A percentile compares a stretch with the other conserved stretches of the same genome.
Evolutionary conservation across 225 moss, liverwort and hornwort species (phyloP).

Genomic region (Asterella californica): DNA sequence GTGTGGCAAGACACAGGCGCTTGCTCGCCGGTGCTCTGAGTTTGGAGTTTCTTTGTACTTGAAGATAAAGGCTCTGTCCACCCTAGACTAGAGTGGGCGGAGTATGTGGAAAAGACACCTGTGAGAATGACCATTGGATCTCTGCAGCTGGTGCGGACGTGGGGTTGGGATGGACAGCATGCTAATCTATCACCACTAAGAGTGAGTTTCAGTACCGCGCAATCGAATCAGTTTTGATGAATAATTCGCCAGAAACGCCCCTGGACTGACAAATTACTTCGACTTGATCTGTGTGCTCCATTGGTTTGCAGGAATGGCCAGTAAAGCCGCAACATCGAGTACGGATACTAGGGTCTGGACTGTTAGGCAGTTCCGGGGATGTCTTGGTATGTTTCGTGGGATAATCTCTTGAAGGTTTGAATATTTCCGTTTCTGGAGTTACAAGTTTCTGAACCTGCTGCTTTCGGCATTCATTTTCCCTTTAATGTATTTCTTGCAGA

Average conservation of each 20-base stretch:
- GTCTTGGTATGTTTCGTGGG: constrained; percentile 5
- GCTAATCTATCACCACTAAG: constrained; percentile 12
- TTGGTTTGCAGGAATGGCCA: constrained; percentile 24
- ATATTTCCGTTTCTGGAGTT: neutral
- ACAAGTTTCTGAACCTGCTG: neutral
- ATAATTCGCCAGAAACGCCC: neutral
- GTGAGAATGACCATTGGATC: constrained; percentile 50
- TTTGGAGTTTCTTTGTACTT: neutral
- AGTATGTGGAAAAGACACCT: constrained; percentile 30
- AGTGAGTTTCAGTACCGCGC: neutral
- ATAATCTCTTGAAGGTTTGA: neutral
- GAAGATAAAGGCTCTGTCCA: constrained; percentile 14
- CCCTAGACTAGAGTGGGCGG: constrained; percentile 11
- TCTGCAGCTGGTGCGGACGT: constrained; percentile 47
- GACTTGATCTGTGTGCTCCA: neutral
- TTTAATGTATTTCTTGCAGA: constrained; percentile 17
- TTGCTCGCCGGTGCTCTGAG: neutral
- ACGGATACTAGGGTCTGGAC: constrained; percentile 14
- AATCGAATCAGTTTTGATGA: neutral
- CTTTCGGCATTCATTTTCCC: neutral
- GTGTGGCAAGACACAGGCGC: neutral
- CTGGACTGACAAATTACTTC: neutral
- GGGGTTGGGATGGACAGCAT: constrained; percentile 28
- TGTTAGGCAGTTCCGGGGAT: constrained; percentile 19
- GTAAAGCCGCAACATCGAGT: constrained; percentile 20